phyloP scores from a whole-genome alignment of 257 asterid genomes.

The Solanum ossicruentum region DNA sequence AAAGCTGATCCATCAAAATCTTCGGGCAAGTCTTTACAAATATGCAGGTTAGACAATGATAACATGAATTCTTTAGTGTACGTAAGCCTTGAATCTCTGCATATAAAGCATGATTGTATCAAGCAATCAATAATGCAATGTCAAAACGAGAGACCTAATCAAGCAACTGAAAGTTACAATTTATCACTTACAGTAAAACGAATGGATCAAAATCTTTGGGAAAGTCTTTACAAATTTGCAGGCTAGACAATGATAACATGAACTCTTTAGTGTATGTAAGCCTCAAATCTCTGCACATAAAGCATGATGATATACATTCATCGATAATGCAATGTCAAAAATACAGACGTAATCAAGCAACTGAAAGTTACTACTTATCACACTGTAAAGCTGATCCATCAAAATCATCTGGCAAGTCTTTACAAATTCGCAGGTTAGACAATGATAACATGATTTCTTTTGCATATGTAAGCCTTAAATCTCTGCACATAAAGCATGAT shows the following conservation, averaged over 20 bases:
- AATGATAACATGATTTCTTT: conserved; percentile 28
- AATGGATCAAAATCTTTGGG: conserved; percentile 28
- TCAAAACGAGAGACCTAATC: not conserved
- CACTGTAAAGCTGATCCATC: conserved; percentile 22
- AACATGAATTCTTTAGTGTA: conserved; percentile 22
- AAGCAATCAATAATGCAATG: not conserved
- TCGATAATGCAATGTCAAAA: not conserved
- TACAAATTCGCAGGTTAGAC: conserved; percentile 17
- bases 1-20: conserved; percentile 22
- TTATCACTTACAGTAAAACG: conserved; percentile 14
- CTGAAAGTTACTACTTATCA: not conserved
- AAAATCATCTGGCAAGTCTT: conserved; percentile 21
- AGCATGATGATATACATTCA: not conserved
- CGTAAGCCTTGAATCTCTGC: not conserved
- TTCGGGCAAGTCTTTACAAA: conserved; percentile 18
- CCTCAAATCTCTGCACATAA: not conserved
- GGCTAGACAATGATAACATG: conserved; percentile 25
- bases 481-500: not conserved
- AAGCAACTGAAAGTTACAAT: too few species aligned
- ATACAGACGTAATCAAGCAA: not conserved
- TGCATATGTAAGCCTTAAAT: not conserved
- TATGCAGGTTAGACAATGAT: conserved; percentile 15
- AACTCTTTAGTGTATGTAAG: conserved; percentile 3
- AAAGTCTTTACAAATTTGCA: conserved; percentile 15
- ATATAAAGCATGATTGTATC: not conserved